A percentile compares a stretch with the other conserved stretches of the same genome.
Evolutionary conservation across 139 green algal species (phyloP).

Genomic region (Zygnema circumcarinatum): DNA sequence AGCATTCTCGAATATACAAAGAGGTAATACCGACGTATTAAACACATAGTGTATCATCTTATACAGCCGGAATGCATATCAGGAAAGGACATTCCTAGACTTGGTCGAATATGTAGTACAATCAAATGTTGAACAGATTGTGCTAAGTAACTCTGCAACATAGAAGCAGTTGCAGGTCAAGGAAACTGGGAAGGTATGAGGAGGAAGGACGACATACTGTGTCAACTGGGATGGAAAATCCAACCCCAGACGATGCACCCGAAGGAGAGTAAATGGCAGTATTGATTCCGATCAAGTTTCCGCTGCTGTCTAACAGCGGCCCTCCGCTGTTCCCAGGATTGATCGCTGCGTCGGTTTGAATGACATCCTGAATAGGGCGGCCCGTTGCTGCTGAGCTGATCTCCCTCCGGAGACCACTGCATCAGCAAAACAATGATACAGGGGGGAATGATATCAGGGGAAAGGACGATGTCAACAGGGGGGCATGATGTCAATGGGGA

Average conservation of each 20-base stretch:
- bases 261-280: conserved; percentile 71
- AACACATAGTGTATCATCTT: too few relatives aligned
- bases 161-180: too few relatives aligned
- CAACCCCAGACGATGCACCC: conserved; percentile 65
- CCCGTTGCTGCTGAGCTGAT: conserved; percentile 74
- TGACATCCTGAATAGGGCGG: conserved; percentile 81
- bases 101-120: too few relatives aligned
- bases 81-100: too few relatives aligned
- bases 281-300: conserved; percentile 70
- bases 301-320: conserved; percentile 63
- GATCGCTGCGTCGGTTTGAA: conserved; percentile 73
- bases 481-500: conserved; percentile 2
- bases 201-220: conserved; percentile 45
- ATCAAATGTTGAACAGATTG: too few relatives aligned
- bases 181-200: too few relatives aligned
- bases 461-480: neutral
- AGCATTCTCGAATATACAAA: too few relatives aligned
- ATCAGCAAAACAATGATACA: conserved; percentile 10
- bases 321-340: conserved; percentile 71
- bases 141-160: too few relatives aligned
- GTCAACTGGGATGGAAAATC: conserved; percentile 69
- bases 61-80: too few relatives aligned
- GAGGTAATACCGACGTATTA: too few relatives aligned
- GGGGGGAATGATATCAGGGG: neutral
- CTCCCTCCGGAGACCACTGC: conserved; percentile 63